These are phyloP conservation scores for Kwoniella shandongensis DNA, from an alignment of 768 basidiomycete species.

Conservation along the genomic window DNA sequence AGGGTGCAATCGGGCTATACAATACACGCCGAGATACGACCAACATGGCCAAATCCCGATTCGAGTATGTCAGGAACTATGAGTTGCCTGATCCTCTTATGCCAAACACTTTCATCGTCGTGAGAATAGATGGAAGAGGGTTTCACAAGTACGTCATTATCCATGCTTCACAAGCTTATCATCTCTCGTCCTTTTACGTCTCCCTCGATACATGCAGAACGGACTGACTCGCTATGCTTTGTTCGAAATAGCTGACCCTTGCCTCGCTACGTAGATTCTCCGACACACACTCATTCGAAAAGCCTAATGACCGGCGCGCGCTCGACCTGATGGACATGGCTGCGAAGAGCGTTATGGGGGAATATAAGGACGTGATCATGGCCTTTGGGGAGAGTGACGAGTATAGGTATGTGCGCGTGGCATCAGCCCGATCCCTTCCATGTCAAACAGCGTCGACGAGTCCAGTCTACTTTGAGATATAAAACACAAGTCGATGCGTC, in stretches of 20 bases:
- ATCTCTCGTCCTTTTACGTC: too few species aligned
- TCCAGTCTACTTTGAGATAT: not conserved
- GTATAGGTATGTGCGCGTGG: conserved; percentile 68
- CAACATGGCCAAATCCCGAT: conserved; percentile 87
- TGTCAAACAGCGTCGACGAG: not conserved
- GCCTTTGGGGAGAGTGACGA: conserved; percentile 98
- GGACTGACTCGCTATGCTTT: too few species aligned
- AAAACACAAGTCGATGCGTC: conserved; percentile 3
- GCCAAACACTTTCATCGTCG: conserved; percentile 77
- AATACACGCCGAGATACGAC: too few species aligned
- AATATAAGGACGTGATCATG: conserved; percentile 77
- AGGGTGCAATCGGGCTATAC: too few species aligned
- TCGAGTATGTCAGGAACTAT: conserved; percentile 82
- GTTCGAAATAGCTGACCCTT: not conserved
- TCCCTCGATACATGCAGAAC: too few species aligned
- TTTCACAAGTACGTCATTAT: conserved; percentile 75
- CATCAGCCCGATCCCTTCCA: not conserved
- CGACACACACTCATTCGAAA: conserved; percentile 73
- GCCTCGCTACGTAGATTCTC: conserved; percentile 64
- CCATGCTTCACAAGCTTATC: not conserved
- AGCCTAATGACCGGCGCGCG: conserved; percentile 88
- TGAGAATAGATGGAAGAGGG: conserved; percentile 86
- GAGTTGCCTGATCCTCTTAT: conserved; percentile 85
- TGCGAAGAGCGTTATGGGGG: conserved; percentile 75
- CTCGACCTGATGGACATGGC: conserved; percentile 89